A percentile compares a stretch with the other conserved stretches of the same genome.
These are phyloP conservation scores for Penicillium turbatum DNA, from an alignment of 495 filamentous ascomycete genomes.

Conservation along the genomic window DNA sequence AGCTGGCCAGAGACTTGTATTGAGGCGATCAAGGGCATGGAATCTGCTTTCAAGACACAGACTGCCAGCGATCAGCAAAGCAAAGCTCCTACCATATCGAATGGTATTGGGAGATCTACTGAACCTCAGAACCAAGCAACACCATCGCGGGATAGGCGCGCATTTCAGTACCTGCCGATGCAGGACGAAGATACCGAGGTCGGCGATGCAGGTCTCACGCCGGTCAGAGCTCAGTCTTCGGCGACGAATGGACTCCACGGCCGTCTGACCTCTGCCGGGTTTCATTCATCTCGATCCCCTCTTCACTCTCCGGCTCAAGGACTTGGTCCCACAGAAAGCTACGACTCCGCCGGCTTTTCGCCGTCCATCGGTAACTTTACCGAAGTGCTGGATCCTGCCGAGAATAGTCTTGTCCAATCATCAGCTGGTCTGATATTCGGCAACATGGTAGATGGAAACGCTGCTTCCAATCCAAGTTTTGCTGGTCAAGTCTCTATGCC, in stretches of 20 bases:
- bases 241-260: background rate
- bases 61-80: slow-evolving; percentile 1
- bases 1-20: slow-evolving; percentile 43
- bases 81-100: background rate
- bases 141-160: background rate
- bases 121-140: background rate
- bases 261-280: background rate
- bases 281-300: background rate
- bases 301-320: background rate
- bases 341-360: slow-evolving; percentile 9
- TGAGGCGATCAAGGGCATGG: slow-evolving; percentile 38
- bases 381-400: slow-evolving; percentile 2
- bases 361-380: background rate
- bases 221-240: background rate
- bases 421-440: slow-evolving; percentile 27
- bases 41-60: slow-evolving; percentile 26
- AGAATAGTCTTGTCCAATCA: slow-evolving; percentile 1
- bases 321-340: background rate
- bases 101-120: background rate
- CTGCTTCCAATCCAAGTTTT: slow-evolving; percentile 13
- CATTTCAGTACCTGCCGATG: background rate
- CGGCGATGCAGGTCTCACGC: background rate
- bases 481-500: slow-evolving; percentile 15
- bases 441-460: slow-evolving; percentile 13
- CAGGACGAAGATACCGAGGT: background rate